Base-by-base conservation (phyloP, 805 yeast genomes). In the Dipodascopsis tothii region DNA sequence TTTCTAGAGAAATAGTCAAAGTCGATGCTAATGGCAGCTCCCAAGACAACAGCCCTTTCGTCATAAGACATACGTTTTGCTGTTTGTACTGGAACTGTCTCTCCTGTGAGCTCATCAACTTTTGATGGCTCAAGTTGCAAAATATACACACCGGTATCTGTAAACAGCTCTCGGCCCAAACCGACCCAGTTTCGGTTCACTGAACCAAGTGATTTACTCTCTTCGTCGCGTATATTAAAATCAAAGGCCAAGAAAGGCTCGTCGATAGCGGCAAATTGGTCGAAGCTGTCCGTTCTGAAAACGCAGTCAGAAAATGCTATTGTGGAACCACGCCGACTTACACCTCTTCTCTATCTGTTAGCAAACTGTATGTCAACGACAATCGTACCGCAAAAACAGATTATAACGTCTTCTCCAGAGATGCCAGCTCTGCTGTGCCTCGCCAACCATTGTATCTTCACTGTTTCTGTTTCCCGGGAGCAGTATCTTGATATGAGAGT, bases 161-260 rank as follows among this genome's bases (percentile, higher is more conserved):
- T 88, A 58, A 90, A 81, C 57, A 88, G 64, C 60, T 92, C 98
- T 57, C 96, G 73, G 2, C 94, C 95, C 34, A 92, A 66, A 0
- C 98, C 98, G 4, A 84, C 94, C 92, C 95, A 92, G 62, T 87
- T 87, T 56, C 97, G 73, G 61, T 86, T 92, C 1, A 92, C 90
- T 1, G 83, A 70, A 0, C 82, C 95, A 43, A 82, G 65, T 0
- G 83, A 74, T 14, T 70, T 65, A 0, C 79, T 80, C 1, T 67
- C 41, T 33, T 70, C 78, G 60, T 86, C 77, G 28, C 55, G 58
- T 2, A 86, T 82, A 0, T 94, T 88, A 62, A 92, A 92, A 44
- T 82, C 84, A 70, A 87, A 90, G 7, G 94, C 73, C 39, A 92
- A 65, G 47, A 90, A 81, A 2, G 90, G 90, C 0, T 95, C 78